Percentiles rank a stretch among this genome's conserved stretches.
Evolutionary conservation across 73 alveolate genomes (phyloP).

Genomic region (Tetrahymena malaccensis): DNA sequence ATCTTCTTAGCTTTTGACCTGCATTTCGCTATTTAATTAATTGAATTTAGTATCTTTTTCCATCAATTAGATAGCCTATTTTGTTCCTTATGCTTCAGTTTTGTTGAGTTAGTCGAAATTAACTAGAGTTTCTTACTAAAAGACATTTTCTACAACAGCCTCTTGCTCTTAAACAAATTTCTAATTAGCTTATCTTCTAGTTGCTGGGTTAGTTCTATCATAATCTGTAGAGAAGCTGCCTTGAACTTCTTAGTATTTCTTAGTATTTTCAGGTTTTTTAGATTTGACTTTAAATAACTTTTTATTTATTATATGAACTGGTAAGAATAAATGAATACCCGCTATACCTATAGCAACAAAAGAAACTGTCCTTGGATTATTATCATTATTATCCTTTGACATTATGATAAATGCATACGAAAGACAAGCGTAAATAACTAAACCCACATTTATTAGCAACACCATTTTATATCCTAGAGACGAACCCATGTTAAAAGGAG

Average conservation of each 20-base stretch:
- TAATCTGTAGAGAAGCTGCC: neutral
- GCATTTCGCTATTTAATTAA: neutral
- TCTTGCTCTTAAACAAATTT: neutral
- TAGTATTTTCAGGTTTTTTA: neutral
- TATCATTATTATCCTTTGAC: neutral
- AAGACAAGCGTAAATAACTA: neutral
- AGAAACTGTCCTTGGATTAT: neutral
- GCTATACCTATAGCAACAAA: neutral
- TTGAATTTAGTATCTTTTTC: neutral
- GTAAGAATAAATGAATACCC: neutral
- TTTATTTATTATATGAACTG: neutral
- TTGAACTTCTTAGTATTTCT: neutral
- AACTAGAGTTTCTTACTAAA: neutral
- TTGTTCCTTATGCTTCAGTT: neutral
- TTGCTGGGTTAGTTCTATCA: neutral
- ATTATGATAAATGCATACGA: neutral
- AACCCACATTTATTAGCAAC: neutral
- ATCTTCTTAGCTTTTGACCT: neutral
- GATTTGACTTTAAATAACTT: neutral
- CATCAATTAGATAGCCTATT: too few relatives aligned
- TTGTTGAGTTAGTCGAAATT: neutral
- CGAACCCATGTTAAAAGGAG: neutral
- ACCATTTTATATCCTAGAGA: neutral
- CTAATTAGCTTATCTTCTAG: neutral
- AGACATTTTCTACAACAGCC: neutral